These are phyloP conservation scores for Pyricularia grisea DNA, from an alignment of 2,329 filamentous ascomycete genomes.

Conservation along the genomic window DNA sequence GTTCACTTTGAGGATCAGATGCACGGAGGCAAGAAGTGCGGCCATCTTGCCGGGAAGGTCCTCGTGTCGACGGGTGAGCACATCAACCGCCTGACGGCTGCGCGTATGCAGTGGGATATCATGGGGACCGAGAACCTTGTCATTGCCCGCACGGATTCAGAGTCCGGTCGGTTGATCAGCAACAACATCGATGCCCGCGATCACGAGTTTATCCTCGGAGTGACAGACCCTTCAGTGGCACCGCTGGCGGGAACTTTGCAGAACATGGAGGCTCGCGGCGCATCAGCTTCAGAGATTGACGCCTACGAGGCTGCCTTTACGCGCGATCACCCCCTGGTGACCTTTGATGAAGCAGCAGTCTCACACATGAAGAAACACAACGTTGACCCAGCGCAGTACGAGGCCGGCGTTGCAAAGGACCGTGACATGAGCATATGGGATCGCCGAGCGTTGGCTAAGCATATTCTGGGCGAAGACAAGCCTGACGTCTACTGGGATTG, in stretches of 20 bases:
- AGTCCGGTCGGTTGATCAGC: conserved; percentile 83
- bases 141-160: conserved; percentile 90
- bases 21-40: conserved; percentile 97
- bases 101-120: conserved; percentile 95
- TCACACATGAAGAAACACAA: conserved; percentile 62
- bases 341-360: conserved; percentile 84
- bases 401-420: conserved; percentile 49
- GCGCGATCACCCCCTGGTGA: conserved; percentile 73
- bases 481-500: conserved; percentile 66
- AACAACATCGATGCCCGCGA: conserved; percentile 90
- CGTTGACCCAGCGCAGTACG: conserved; percentile 57
- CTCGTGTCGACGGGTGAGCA: conserved; percentile 90
- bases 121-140: conserved; percentile 95
- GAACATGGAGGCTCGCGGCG: conserved; percentile 76
- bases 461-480: conserved; percentile 51
- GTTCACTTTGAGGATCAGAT: conserved; percentile 98
- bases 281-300: conserved; percentile 72
- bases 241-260: conserved; percentile 67
- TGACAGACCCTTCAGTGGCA: conserved; percentile 29
- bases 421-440: conserved; percentile 69
- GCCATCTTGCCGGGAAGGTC: conserved; percentile 92
- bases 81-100: conserved; percentile 86
- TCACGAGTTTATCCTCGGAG: conserved; percentile 77
- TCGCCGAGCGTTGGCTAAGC: conserved; percentile 62
- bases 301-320: conserved; percentile 82